Base-by-base conservation (phyloP, 2,329 filamentous ascomycete genomes). In the Ceratocystiopsis sp. region DNA sequence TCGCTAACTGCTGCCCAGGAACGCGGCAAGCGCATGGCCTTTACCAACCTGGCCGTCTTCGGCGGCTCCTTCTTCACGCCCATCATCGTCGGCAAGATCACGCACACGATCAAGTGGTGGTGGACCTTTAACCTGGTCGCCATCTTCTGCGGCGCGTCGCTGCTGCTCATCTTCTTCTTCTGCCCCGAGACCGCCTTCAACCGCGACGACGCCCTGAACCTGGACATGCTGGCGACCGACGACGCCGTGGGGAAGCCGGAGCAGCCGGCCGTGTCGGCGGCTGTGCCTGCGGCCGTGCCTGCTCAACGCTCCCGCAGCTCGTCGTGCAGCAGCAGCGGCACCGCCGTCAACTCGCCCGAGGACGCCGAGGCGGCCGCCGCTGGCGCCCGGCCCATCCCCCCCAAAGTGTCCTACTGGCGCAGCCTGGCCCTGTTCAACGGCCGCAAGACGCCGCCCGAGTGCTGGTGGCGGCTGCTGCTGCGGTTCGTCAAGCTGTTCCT, bases 51-150 rank as follows among this genome's bases (percentile, higher is more conserved):
- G 54, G 59, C 72, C 45, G 60, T 78, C 51, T 69, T 79, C 61
- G 61, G 68, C 47, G 68, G 70, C 38, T 63, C 67, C 44, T 73
- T 75, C 53, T 67, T 73, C 53, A 94, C 89, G 0, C 89, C 89
- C 0, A 84, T 95, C n/a, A 63, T 94, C 19, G 86, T 87, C 2
- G 87, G 87, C 34, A 86, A 85, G 60, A 87, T 94, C 53, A 85
- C 85, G 3, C 62, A 73, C 40, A 66, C 67, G 0, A 67, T 93
- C 41, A 76, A 78, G n/a, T 93, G 85, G 80, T 64, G 73, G 56
- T 94, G 85, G 86, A 80, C 78, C 0, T 95, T 95, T 55, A 85
- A 87, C 59, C 72, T 95, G 37, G 75, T 93, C 14, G 75, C 85
- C 46, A 94, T 95, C 51, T 93, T 94, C 60, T 71, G 77, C 38